Percentiles rank a stretch among this genome's conserved stretches.
phyloP scores from a whole-genome alignment of 768 basidiomycete genomes.

The Termitomyces eurrhizus region DNA sequence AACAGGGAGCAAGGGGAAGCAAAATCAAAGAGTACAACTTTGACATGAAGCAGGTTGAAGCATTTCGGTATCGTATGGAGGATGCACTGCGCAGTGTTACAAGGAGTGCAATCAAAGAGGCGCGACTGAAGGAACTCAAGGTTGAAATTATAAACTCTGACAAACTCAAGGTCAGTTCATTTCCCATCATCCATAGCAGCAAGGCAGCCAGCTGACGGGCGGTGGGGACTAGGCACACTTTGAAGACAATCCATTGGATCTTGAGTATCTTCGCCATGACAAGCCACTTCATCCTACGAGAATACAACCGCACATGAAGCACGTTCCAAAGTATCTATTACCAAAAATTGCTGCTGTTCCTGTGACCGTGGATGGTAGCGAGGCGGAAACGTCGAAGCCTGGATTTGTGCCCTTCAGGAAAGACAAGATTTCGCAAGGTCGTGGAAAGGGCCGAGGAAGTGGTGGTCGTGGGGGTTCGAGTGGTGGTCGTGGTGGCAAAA shows the following conservation, averaged over 20 bases:
- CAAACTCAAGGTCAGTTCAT: constrained; percentile 80
- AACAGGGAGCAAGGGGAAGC: constrained; percentile 58
- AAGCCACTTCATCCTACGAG: constrained; percentile 89
- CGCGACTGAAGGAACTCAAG: constrained; percentile 90
- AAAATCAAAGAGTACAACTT: constrained; percentile 88
- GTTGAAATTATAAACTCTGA: constrained; percentile 92
- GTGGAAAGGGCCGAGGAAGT: constrained; percentile 53
- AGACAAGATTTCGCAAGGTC: constrained; percentile 36
- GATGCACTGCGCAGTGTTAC: constrained; percentile 91
- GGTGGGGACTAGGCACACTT: constrained; percentile 75
- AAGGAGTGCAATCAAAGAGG: constrained; percentile 80
- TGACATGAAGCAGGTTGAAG: constrained; percentile 94
- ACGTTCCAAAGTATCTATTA: constrained; percentile 89
- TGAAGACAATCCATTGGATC: constrained; percentile 92
- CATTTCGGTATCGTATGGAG: constrained; percentile 97
- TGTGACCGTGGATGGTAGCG: constrained; percentile 27
- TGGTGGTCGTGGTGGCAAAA: constrained; percentile 55
- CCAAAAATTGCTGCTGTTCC: constrained; percentile 71
- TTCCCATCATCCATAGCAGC: not conserved
- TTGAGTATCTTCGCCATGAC: constrained; percentile 92
- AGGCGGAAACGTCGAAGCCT: constrained; percentile 25
- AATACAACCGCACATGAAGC: constrained; percentile 92
- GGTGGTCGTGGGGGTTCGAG: constrained; percentile 49
- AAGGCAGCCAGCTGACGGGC: constrained; percentile 1
- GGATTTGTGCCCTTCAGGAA: constrained; percentile 79